Evolutionary conservation across 2,329 filamentous ascomycete species (phyloP), one percentile per base, ranked within the genome.

Genomic region (Dothideomycetes sp.): DNA sequence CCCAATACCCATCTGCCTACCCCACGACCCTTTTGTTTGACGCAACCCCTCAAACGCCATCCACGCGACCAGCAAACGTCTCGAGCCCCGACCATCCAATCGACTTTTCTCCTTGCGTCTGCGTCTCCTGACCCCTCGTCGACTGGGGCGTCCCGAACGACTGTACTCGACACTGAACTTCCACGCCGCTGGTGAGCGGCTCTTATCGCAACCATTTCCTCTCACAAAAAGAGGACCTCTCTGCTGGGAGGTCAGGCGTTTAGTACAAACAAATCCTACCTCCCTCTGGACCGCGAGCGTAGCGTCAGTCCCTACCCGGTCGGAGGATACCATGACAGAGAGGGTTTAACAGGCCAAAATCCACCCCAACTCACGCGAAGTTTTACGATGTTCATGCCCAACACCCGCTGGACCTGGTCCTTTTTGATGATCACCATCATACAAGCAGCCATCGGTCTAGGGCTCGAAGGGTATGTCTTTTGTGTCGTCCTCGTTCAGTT

Each of bases 351-450:
- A 58, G 27, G 60, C 53, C 29, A 53, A 48, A 49, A 48, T 57
- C 37, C 30, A 29, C 43, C 43, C 28, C 51, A 49, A 52, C 50
- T 55, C 62, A 56, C 49, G 47, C 47, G 56, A 57, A 53, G 45
- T 49, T 54, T 57, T 51, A 76, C 64, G 52, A 77, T 88, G 68
- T 89, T 87, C 58, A 77, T 83, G 52, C 81, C 93, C 53, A 84
- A 79, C 58, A 83, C 84, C 43, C 76, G 73, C 56, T 98, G 91
- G 89, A 87, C 88, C 12, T 89, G 86, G 71, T 69, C 78, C 47
- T 96, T 96, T 59, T 77, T 93, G 64, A 61, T 78, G 48, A 73
- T 83, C 24, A 79, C 84, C 24, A 62, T 81, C 32, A 48, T 84
- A 43, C 91, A 98, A 69, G 84, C 86, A 47, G 64, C 82, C 46